These are phyloP conservation scores for Thyridium curvatum DNA, from an alignment of 2,329 filamentous ascomycete genomes.

Conservation along the genomic window DNA sequence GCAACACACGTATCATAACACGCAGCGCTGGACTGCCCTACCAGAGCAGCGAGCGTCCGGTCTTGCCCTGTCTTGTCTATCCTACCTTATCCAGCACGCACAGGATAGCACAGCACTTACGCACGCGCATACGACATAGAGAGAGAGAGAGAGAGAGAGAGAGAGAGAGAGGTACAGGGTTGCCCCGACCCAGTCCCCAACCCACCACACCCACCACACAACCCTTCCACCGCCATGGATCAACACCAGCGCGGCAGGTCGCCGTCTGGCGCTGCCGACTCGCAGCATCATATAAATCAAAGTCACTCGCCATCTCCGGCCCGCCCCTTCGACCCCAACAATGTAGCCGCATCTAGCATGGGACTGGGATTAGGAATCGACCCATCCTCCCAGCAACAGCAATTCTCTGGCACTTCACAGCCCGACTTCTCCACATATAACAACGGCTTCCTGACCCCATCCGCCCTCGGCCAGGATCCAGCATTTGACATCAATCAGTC, in stretches of 20 bases:
- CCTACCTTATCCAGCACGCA: too few relatives aligned
- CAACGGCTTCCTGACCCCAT: slow-evolving; percentile 43
- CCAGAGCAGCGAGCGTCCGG: too few relatives aligned
- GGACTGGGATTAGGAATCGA: slow-evolving; percentile 55
- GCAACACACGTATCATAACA: slow-evolving; percentile 15
- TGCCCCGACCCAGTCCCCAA: slow-evolving; percentile 1
- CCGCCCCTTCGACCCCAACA: slow-evolving; percentile 45
- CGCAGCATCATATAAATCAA: slow-evolving; percentile 61
- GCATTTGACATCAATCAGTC: slow-evolving; percentile 34
- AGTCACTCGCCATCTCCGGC: slow-evolving; percentile 52
- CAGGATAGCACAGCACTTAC: too few relatives aligned
- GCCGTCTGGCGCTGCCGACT: slow-evolving; percentile 51
- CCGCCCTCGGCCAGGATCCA: slow-evolving; percentile 31
- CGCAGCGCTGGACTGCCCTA: too few relatives aligned
- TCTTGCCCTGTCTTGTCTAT: too few relatives aligned
- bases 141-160: too few relatives aligned
- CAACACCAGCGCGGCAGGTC: slow-evolving; percentile 54
- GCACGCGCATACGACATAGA: too few relatives aligned
- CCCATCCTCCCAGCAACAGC: slow-evolving; percentile 30
- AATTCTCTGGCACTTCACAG: slow-evolving; percentile 31
- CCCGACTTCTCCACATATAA: slow-evolving; percentile 40
- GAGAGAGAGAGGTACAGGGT: too few relatives aligned
- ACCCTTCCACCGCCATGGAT: slow-evolving; percentile 35
- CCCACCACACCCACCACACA: slow-evolving; percentile 6
- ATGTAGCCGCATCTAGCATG: slow-evolving; percentile 26